Conservation (phyloP, 139 green algal species). For the Eudorina sp. region DNA sequence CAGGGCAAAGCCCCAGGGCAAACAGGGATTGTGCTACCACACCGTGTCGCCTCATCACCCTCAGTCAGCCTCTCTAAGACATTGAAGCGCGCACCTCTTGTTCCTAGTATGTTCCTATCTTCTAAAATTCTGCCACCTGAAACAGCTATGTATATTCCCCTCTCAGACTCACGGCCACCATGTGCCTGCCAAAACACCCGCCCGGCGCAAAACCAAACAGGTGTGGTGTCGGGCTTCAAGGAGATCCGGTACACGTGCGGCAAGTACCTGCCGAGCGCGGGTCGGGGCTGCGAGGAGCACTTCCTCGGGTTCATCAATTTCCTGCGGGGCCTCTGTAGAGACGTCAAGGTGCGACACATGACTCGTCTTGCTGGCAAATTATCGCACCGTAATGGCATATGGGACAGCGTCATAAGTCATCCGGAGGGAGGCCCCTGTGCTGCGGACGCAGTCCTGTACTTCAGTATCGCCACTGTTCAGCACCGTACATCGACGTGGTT, state of each 20-base stretch:
- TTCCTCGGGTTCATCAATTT: not conserved
- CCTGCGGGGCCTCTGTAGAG: not conserved
- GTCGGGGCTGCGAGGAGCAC: not conserved
- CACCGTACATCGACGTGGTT: no score
- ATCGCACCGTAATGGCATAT: no score
- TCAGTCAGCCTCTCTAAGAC: not conserved
- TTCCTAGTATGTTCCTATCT: not conserved
- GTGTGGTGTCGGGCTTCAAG: slow-evolving; percentile 14
- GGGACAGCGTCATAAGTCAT: no score
- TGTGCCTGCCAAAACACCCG: not conserved
- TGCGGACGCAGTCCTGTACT: no score
- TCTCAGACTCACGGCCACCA: not conserved
- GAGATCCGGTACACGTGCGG: slow-evolving; percentile 5
- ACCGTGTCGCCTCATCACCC: no score
- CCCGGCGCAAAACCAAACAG: not conserved
- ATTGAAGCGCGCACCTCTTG: not conserved
- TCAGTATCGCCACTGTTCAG: no score
- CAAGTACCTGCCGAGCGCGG: not conserved
- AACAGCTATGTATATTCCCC: not conserved
- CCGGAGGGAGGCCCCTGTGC: no score
- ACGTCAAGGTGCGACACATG: slow-evolving; percentile 9
- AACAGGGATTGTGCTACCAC: not conserved
- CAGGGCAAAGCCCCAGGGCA: not conserved
- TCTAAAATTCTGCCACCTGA: not conserved
- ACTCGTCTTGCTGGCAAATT: no score